phyloP scores from a whole-genome alignment of 148 eudicot genomes.

The Persicaria maculosa region DNA sequence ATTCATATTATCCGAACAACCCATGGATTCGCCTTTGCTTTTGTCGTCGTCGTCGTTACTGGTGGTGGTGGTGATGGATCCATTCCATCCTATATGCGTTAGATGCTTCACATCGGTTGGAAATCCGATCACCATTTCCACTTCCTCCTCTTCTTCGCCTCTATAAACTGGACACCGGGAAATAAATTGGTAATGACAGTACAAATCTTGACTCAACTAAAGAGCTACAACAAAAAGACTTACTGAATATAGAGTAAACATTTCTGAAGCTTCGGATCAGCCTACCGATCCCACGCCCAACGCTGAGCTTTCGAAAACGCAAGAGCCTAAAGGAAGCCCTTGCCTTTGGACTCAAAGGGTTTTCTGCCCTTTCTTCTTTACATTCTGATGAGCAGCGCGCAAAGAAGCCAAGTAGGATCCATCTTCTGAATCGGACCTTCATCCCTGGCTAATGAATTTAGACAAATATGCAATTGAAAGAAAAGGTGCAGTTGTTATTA shows the following conservation, averaged over 20 bases:
- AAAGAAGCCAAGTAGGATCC: background rate
- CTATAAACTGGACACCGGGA: background rate
- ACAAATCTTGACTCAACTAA: background rate
- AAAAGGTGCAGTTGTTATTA: background rate
- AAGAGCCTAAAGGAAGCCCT: background rate
- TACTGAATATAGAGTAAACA: background rate
- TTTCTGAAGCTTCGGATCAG: background rate
- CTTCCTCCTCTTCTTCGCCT: background rate
- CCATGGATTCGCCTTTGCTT: too few relatives aligned
- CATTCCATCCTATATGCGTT: constrained; percentile 4
- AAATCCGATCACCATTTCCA: constrained; percentile 7
- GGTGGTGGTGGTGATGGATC: background rate
- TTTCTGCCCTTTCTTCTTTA: background rate
- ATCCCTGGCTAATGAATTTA: background rate
- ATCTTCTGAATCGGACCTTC: background rate
- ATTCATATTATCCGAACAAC: background rate
- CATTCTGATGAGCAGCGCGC: background rate
- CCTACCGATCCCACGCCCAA: background rate
- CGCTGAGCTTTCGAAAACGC: background rate
- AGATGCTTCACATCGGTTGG: constrained; percentile 7
- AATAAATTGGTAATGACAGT: background rate
- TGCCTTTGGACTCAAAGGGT: background rate
- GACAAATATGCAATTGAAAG: background rate
- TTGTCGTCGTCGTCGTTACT: background rate
- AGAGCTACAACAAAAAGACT: background rate